Conservation (phyloP, 805 yeast genomes). For the Metschnikowia borealis region DNA sequence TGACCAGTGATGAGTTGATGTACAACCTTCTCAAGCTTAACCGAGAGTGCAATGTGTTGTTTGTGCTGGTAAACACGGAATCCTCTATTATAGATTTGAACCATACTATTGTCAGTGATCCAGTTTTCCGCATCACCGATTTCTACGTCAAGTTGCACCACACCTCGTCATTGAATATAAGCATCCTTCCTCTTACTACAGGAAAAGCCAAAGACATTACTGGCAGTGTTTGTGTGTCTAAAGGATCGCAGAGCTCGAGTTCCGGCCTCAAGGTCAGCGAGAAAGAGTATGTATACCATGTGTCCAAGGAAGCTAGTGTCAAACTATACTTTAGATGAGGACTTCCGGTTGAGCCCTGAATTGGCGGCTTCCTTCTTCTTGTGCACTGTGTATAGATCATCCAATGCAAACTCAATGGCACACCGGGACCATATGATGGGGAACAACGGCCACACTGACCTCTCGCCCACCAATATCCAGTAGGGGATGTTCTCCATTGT, state of each 20-base stretch:
- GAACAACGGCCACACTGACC: conserved; percentile 88
- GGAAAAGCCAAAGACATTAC: conserved; percentile 83
- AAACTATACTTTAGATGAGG: conserved; percentile 42
- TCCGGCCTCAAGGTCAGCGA: conserved; percentile 37
- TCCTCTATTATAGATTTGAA: conserved; percentile 29
- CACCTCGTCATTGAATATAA: conserved; percentile 49
- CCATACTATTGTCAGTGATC: conserved; percentile 22
- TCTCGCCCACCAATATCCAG: conserved; percentile 88
- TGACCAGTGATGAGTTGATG: conserved; percentile 31
- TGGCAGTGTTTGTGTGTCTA: conserved; percentile 59
- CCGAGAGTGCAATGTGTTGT: conserved; percentile 28
- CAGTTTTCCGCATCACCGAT: conserved; percentile 42
- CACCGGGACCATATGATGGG: conserved; percentile 85
- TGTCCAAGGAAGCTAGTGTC: conserved; percentile 50
- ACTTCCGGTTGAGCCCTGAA: background rate
- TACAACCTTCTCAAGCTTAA: conserved; percentile 31
- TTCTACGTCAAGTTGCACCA: conserved; percentile 47
- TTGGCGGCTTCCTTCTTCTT: conserved; percentile 21
- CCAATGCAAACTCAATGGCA: conserved; percentile 83
- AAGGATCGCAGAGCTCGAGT: conserved; percentile 45
- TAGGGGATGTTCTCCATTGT: conserved; percentile 71
- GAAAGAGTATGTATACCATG: conserved; percentile 59
- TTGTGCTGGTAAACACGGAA: conserved; percentile 38
- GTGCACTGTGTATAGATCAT: conserved; percentile 58
- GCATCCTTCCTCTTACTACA: conserved; percentile 64